A percentile compares a stretch with the other conserved stretches of the same genome.
Evolutionary conservation across 192 early-diverging fungal genomes (phyloP).

Genomic region (Chytriomyces sp.): DNA sequence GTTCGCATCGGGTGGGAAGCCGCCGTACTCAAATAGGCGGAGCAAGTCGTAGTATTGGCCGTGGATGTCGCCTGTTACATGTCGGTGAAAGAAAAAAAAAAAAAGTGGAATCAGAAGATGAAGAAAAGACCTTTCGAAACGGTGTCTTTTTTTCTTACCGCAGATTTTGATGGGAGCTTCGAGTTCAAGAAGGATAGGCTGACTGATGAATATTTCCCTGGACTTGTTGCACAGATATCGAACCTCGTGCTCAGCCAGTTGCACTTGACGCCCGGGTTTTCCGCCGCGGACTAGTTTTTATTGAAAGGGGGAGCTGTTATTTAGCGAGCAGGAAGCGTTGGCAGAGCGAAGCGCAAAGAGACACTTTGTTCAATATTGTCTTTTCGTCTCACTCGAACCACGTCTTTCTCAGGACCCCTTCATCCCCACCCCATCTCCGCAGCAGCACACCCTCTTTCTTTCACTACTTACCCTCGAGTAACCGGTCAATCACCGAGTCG

Average conservation of each 20-base stretch:
- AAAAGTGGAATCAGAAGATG: neutral
- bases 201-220: slow-evolving; percentile 93
- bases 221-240: slow-evolving; percentile 91
- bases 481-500: slow-evolving; percentile 87
- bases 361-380: no score
- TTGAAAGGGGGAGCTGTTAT: neutral
- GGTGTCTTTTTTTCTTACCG: slow-evolving; percentile 54
- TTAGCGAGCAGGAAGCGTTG: neutral
- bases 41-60: slow-evolving; percentile 98
- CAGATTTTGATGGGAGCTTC: slow-evolving; percentile 97
- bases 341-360: no score
- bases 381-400: neutral
- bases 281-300: slow-evolving; percentile 88
- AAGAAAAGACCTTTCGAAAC: neutral
- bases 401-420: neutral
- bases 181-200: slow-evolving; percentile 89
- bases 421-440: neutral
- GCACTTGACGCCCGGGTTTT: slow-evolving; percentile 95
- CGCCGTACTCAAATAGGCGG: slow-evolving; percentile 94
- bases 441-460: neutral
- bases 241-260: slow-evolving; percentile 94
- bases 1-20: slow-evolving; percentile 94
- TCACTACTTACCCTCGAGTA: slow-evolving; percentile 80
- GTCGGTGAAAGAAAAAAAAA: no score
- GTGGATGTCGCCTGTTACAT: slow-evolving; percentile 76